Conservation (phyloP, 495 filamentous ascomycete genomes). For the Poronia punctata region DNA sequence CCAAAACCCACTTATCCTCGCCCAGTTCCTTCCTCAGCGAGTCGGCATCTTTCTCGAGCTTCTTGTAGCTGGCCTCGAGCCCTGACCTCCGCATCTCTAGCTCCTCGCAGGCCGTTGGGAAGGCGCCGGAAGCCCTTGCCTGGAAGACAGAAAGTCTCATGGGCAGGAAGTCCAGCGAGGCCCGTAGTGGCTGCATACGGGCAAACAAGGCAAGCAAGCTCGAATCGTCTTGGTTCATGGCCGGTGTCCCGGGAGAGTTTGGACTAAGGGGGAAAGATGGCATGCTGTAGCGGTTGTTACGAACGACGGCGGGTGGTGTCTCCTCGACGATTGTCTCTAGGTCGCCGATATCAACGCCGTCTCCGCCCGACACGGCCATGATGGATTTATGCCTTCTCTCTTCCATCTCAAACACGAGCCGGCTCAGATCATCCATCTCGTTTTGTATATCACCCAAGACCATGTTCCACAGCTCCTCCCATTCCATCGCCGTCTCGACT, state of each 20-base stretch:
- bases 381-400: constrained; percentile 75
- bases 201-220: constrained; percentile 82
- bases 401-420: constrained; percentile 93
- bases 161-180: constrained; percentile 92
- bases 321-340: constrained; percentile 94
- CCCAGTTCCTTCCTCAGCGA: constrained; percentile 78
- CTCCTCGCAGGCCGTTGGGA: constrained; percentile 87
- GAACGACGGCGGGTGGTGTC: constrained; percentile 52
- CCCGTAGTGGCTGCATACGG: constrained; percentile 86
- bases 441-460: constrained; percentile 89
- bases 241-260: constrained; percentile 49
- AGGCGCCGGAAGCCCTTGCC: constrained; percentile 60
- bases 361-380: constrained; percentile 48
- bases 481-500: constrained; percentile 95
- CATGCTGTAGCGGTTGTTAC: constrained; percentile 61
- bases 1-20: constrained; percentile 90
- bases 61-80: constrained; percentile 73
- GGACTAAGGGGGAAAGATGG: constrained; percentile 49
- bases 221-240: constrained; percentile 68
- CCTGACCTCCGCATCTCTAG: constrained; percentile 61
- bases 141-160: constrained; percentile 89
- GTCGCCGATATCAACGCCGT: constrained; percentile 75
- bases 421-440: constrained; percentile 77
- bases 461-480: constrained; percentile 93
- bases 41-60: constrained; percentile 81